phyloP scores from a whole-genome alignment of 2,329 filamentous ascomycete species.

The Monosporascus ibericus region DNA sequence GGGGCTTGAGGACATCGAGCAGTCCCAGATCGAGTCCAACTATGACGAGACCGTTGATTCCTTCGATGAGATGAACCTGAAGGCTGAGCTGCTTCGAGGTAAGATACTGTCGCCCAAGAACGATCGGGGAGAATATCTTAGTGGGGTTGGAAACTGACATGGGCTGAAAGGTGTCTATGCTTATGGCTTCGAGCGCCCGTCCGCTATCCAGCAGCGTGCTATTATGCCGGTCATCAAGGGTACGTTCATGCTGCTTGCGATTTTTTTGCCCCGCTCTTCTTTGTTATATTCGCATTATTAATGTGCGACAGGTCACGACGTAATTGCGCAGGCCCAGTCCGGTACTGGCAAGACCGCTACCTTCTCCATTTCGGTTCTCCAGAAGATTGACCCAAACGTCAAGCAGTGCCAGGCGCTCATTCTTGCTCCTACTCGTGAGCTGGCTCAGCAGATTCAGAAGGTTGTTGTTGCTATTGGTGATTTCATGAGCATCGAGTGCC shows the following conservation, averaged over 20 bases:
- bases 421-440: slow-evolving; percentile 94
- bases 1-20: slow-evolving; percentile 78
- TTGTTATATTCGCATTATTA: slow-evolving; percentile 8
- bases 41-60: slow-evolving; percentile 99
- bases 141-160: neutral
- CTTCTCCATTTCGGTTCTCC: slow-evolving; percentile 97
- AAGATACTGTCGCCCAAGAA: slow-evolving; percentile 30
- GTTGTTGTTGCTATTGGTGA: slow-evolving; percentile 97
- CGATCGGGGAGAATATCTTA: neutral
- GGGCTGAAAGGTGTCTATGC: slow-evolving; percentile 74
- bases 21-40: slow-evolving; percentile 98
- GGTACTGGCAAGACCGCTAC: slow-evolving; percentile 99
- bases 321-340: slow-evolving; percentile 98
- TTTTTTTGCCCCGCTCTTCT: neutral
- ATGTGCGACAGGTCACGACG: slow-evolving; percentile 70
- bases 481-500: slow-evolving; percentile 99
- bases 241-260: slow-evolving; percentile 39
- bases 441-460: slow-evolving; percentile 99
- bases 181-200: slow-evolving; percentile 99
- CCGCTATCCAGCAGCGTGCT: slow-evolving; percentile 98
- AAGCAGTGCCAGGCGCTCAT: slow-evolving; percentile 98
- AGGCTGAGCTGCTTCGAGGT: slow-evolving; percentile 94
- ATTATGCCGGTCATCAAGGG: slow-evolving; percentile 99
- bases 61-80: slow-evolving; percentile 97
- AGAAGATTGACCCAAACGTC: slow-evolving; percentile 93